Evolutionary conservation across 345 rosid genomes (phyloP).

Genomic region (Orychophragmus violaceus): DNA sequence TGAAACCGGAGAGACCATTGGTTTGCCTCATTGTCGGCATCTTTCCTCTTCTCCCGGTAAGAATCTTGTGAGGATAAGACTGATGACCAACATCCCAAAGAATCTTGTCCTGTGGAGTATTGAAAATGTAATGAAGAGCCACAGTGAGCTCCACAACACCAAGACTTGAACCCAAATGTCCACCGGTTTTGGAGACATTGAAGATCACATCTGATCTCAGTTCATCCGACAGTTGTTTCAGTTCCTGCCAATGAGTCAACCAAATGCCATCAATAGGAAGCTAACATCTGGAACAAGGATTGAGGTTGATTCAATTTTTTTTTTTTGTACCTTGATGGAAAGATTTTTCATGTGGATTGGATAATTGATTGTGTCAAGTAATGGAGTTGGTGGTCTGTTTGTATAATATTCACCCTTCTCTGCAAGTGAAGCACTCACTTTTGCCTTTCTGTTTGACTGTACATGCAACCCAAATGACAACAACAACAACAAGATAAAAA

Average conservation of each 20-base stretch:
- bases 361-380: slow-evolving; percentile 82
- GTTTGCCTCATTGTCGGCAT: slow-evolving; percentile 92
- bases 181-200: slow-evolving; percentile 90
- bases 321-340: slow-evolving; percentile 49
- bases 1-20: slow-evolving; percentile 87
- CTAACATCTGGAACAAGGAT: neutral
- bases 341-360: slow-evolving; percentile 98
- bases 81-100: slow-evolving; percentile 99
- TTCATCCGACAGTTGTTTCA: slow-evolving; percentile 84
- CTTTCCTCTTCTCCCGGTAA: slow-evolving; percentile 89
- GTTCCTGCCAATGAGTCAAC: slow-evolving; percentile 42
- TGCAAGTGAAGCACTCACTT: slow-evolving; percentile 68
- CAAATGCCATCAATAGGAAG: neutral
- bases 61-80: slow-evolving; percentile 94
- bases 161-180: slow-evolving; percentile 93
- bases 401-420: slow-evolving; percentile 69
- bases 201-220: slow-evolving; percentile 88
- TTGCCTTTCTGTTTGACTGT: slow-evolving; percentile 48
- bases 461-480: slow-evolving; percentile 21
- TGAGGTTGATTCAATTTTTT: neutral
- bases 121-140: slow-evolving; percentile 93
- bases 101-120: slow-evolving; percentile 80
- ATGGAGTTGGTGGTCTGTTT: slow-evolving; percentile 81
- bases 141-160: slow-evolving; percentile 99
- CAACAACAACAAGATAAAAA: slow-evolving; percentile 4